Evolutionary conservation across 176 grass and related monocot genomes (phyloP), one percentile per base, ranked within the genome.

Genomic region (Phoenix roebelenii): DNA sequence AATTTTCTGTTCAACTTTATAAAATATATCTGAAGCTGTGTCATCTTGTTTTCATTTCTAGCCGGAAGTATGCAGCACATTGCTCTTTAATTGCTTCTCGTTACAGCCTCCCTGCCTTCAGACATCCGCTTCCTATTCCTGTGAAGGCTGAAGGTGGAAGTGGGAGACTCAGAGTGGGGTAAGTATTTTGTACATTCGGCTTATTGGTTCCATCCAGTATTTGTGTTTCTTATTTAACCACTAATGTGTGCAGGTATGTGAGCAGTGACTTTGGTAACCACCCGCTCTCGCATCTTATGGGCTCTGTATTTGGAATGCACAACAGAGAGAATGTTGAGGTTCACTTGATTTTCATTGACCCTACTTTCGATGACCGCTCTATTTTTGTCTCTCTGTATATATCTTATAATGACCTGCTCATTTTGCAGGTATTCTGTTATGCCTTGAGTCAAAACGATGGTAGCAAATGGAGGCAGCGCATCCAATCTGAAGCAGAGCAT

Each of bases 241-340:
- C 12, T 14, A 44, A 12, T 9, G 9, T 30, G 55, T 80, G 54
- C 76, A 95, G 89, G 68, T 95, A 95, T 63, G 75, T 95, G 29
- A 95, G 89, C 71, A 95, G 89, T 53, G 89, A 95, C 48, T 95
- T 95, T 52, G 89, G 89, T 16, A 95, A 95, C 77, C 89, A 95
- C 67, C 89, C 89, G n/a, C 82, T 95, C 16, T 95, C 89, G 18
- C 89, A 89, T 77, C 89, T 95, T 57, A 95, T 95, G 89, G 89
- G 89, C 20, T 95, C 89, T 23, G 76, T 95, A n/a, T 89, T 95
- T 75, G 89, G 89, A 50, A 77, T 95, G 75, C 85, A 95, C 79
- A 80, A 87, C 30, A 64, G 75, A 10, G 69, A 80, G 24, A 82
- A 82, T 67, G 69, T 88, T 57, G 89, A 95, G 89, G 89, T 95